A percentile compares a stretch with the other conserved stretches of the same genome.
These are phyloP conservation scores for Fragaria vesca DNA, from an alignment of 306 rosid species.

Conservation along the genomic window DNA sequence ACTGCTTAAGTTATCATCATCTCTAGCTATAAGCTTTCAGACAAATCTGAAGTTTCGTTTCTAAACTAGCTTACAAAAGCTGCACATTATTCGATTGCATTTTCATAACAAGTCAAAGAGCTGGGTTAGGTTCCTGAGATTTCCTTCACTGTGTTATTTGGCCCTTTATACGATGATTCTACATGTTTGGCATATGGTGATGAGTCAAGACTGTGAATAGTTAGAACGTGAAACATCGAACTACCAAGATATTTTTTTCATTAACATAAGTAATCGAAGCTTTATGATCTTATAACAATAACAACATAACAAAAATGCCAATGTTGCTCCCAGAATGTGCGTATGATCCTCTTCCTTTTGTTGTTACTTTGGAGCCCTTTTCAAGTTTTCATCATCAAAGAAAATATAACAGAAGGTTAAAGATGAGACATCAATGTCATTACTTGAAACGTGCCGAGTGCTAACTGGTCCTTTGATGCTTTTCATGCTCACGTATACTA, in stretches of 20 bases:
- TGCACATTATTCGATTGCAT: neutral
- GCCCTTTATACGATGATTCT: neutral
- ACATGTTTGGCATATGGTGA: neutral
- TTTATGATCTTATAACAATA: no score
- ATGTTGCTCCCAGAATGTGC: neutral
- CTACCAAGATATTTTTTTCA: no score
- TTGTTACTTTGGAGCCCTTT: neutral
- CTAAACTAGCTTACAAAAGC: neutral
- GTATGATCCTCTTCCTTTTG: neutral
- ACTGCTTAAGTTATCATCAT: neutral
- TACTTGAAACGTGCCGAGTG: neutral
- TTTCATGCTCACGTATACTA: neutral
- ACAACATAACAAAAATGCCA: neutral
- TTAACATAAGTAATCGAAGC: neutral
- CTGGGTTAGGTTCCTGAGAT: neutral
- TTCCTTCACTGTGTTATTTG: neutral
- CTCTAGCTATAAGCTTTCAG: neutral
- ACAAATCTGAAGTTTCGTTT: neutral
- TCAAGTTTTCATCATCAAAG: neutral
- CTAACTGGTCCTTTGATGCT: neutral
- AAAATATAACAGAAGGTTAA: neutral
- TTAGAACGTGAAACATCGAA: no score
- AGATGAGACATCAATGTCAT: neutral
- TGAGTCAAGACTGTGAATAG: neutral
- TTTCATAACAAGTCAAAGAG: neutral